phyloP scores from a whole-genome alignment of 1,284 basidiomycete species.

The Cutaneotrichosporon sp. region DNA sequence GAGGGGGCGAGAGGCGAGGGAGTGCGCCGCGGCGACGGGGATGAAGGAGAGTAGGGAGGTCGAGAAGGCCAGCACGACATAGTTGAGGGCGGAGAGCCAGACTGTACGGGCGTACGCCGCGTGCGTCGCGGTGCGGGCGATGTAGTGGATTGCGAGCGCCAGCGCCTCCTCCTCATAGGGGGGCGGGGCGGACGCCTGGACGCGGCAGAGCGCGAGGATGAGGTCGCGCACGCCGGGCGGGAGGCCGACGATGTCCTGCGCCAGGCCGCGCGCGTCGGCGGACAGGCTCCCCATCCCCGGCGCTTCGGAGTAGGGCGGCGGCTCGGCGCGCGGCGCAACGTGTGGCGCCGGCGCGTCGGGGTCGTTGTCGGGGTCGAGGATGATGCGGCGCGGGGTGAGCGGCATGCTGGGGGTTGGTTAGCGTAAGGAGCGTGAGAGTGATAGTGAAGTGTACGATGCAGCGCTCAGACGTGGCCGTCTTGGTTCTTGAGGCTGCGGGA shows the following conservation, averaged over 20 bases:
- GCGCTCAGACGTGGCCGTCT: no score
- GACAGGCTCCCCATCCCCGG: not conserved
- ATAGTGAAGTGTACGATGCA: no score
- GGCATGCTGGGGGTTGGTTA: no score
- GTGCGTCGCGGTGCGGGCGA: conserved; percentile 5
- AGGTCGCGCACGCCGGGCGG: not conserved
- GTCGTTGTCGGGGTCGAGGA: no score
- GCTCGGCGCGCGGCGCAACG: no score
- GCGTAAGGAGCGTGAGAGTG: no score
- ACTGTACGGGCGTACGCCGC: not conserved
- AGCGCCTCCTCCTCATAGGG: not conserved
- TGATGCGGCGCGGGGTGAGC: no score
- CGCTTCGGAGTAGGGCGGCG: no score
- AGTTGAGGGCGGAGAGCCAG: conserved; percentile 3
- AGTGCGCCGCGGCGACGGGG: not conserved
- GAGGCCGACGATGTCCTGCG: not conserved
- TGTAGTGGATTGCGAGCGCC: not conserved
- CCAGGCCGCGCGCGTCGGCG: not conserved
- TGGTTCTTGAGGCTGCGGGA: no score
- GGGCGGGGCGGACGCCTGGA: no score
- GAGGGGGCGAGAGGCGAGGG: not conserved
- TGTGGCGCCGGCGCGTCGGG: no score
- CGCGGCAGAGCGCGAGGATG: not conserved
- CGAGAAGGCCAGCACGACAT: not conserved
- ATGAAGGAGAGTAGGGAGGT: not conserved